Base-by-base conservation (phyloP, 2,329 filamentous ascomycete genomes). In the Phyllosticta citrichinensis region DNA sequence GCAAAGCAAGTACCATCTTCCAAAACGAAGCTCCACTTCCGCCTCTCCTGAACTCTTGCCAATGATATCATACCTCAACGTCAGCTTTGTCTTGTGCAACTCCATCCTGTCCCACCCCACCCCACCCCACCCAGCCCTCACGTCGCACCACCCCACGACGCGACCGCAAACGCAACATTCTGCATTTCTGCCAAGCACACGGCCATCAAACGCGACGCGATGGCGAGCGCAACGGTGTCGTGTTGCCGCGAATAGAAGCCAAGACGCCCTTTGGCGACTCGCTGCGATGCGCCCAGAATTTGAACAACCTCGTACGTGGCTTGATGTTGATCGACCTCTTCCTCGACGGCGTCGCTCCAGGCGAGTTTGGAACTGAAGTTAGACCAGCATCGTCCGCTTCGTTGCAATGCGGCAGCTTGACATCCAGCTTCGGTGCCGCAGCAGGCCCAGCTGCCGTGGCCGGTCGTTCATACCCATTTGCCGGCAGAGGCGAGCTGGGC, bases 281-380 rank as follows among this genome's bases (percentile, higher is more conserved):
- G 20, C 55, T 58, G 10, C 62, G 24, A 17, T 20, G 71, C 59
- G 66, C 60, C 68, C 71, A 74, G 63, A 74, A 73, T 57, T 70
- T 73, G 64, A 74, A 71, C 30, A 74, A 70, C 57, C 65, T 64
- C 59, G 70, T 72, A 58, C 70, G 73, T 63, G 67, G 72, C 62
- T 71, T 73, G 35, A 60, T 52, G 53, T 47, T 47, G 40, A 47
- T 47, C 12, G 40, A 47, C 17, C 17, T 17, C 40, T 47, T 47
- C 40, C 40, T 47, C 17, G 40, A 47, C 6, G 40, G 40, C 14
- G 40, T 47, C 40, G 12, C 40, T 47, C 14, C 40, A n/a, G 40
- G 40, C 40, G 40, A 47, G n/a, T 14, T 47, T n/a, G 17, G 40
- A 3, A 47, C 17, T 14, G 40, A 47, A 3, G 40, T 5, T 1